A percentile compares a stretch with the other conserved stretches of the same genome.
Conservation (phyloP, 148 eudicot species). For the Hydrangea macrophylla region DNA sequence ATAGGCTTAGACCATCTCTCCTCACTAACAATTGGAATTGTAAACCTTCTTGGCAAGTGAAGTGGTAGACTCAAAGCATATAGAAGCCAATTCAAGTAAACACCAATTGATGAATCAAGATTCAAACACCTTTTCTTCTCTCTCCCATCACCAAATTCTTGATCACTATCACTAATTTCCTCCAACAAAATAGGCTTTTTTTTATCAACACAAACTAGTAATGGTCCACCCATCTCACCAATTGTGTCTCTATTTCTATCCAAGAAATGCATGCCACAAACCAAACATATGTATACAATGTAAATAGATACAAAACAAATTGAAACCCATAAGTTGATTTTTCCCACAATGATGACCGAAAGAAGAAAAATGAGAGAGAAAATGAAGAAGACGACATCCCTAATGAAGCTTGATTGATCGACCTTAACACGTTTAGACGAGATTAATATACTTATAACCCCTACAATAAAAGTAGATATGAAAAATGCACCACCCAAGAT, state of each 20-base stretch:
- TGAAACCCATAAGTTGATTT: conserved; percentile 22
- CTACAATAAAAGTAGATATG: no score
- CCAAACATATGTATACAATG: conserved; percentile 18
- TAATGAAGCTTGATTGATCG: conserved; percentile 21
- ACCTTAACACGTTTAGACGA: not conserved
- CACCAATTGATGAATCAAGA: no score
- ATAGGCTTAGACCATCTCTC: conserved; percentile 32
- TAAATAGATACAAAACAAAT: conserved; percentile 19
- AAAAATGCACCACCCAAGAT: conserved; percentile 36
- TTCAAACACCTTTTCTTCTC: conserved; percentile 1
- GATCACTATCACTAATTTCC: no score
- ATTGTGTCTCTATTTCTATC: not conserved
- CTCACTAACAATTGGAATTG: conserved; percentile 29
- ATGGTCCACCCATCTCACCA: conserved; percentile 6
- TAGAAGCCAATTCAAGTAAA: not conserved
- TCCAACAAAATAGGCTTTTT: not conserved
- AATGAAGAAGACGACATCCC: conserved; percentile 33
- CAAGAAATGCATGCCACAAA: conserved; percentile 19
- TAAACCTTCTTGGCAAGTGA: conserved; percentile 30
- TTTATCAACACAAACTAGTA: conserved; percentile 23
- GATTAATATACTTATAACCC: conserved; percentile 16
- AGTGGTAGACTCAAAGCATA: conserved; percentile 25
- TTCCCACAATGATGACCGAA: no score
- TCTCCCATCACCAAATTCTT: no score
- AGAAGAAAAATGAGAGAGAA: conserved; percentile 18